phyloP scores from a whole-genome alignment of 306 rosid species.

The Prinsepia uniflora region DNA sequence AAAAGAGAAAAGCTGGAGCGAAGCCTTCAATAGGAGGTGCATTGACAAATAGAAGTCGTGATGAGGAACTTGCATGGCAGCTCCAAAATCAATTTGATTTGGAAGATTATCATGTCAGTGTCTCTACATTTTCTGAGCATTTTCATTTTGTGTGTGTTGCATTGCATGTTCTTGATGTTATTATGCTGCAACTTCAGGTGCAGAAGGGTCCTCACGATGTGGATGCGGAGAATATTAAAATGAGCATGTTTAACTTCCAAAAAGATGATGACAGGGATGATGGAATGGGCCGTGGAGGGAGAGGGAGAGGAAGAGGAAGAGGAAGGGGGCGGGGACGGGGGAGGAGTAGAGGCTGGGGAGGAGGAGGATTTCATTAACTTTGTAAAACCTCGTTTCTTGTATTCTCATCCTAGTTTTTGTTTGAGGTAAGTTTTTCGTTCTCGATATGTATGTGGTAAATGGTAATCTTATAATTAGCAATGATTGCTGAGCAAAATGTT shows the following conservation, averaged over 20 bases:
- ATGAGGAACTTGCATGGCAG: slow-evolving; percentile 79
- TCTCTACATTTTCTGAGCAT: background rate
- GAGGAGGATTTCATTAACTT: slow-evolving; percentile 28
- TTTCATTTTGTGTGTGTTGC: background rate
- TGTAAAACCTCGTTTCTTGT: background rate
- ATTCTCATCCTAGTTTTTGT: background rate
- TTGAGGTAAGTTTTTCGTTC: background rate
- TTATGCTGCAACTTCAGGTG: slow-evolving; percentile 39
- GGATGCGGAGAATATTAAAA: slow-evolving; percentile 53
- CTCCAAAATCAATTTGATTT: slow-evolving; percentile 70
- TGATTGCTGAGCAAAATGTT: too few species aligned
- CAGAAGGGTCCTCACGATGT: slow-evolving; percentile 31
- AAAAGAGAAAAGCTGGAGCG: slow-evolving; percentile 51
- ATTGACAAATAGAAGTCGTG: slow-evolving; percentile 34
- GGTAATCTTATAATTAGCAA: too few species aligned
- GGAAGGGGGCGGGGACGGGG: slow-evolving; percentile 36
- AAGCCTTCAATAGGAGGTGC: slow-evolving; percentile 26
- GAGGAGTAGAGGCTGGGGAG: slow-evolving; percentile 29
- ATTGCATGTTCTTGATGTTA: slow-evolving; percentile 6
- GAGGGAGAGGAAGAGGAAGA: slow-evolving; percentile 43
- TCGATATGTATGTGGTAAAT: background rate
- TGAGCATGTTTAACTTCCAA: slow-evolving; percentile 72
- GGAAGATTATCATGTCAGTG: slow-evolving; percentile 60
- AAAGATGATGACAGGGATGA: slow-evolving; percentile 38
- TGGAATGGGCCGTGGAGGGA: slow-evolving; percentile 39